Evolutionary conservation across 1,284 basidiomycete genomes (phyloP).

Genomic region (Ceratobasidium theobromae): DNA sequence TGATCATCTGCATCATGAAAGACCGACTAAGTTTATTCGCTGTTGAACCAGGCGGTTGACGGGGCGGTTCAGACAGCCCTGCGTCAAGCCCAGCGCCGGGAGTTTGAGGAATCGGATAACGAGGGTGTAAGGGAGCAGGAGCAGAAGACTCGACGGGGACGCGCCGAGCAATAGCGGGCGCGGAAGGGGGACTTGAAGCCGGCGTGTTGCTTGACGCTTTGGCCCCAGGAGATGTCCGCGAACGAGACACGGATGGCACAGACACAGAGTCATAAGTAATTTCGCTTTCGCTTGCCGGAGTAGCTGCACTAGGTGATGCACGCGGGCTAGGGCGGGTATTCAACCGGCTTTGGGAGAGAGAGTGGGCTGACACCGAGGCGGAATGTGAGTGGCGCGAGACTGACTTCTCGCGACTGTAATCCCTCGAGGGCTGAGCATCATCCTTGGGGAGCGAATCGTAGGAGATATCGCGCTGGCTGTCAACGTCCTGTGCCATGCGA

Average conservation of each 20-base stretch:
- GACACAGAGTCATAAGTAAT: conserved; percentile 29
- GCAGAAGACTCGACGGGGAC: conserved; percentile 10
- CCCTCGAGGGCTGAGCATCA: neutral
- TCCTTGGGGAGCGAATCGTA: conserved; percentile 29
- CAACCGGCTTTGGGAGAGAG: conserved; percentile 20
- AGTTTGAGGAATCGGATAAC: conserved; percentile 25
- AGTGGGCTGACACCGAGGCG: neutral
- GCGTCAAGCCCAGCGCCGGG: conserved; percentile 15
- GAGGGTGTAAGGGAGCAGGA: conserved; percentile 3
- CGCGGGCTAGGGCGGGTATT: conserved; percentile 15
- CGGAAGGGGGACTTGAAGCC: neutral
- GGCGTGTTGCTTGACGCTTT: neutral
- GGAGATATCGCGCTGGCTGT: conserved; percentile 21
- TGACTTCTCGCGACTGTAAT: conserved; percentile 2
- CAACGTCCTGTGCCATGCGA: conserved; percentile 10
- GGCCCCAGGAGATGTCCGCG: conserved; percentile 14
- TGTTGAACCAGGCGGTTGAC: neutral
- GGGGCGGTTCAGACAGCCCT: neutral
- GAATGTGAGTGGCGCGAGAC: neutral
- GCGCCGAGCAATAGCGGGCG: neutral
- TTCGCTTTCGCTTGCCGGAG: conserved; percentile 26
- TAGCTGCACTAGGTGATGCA: conserved; percentile 2
- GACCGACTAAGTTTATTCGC: conserved; percentile 26
- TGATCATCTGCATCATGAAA: conserved; percentile 29
- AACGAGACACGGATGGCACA: neutral